These are phyloP conservation scores for Cutaneotrichosporon arboriforme DNA, from an alignment of 1,284 basidiomycete genomes.

Conservation along the genomic window DNA sequence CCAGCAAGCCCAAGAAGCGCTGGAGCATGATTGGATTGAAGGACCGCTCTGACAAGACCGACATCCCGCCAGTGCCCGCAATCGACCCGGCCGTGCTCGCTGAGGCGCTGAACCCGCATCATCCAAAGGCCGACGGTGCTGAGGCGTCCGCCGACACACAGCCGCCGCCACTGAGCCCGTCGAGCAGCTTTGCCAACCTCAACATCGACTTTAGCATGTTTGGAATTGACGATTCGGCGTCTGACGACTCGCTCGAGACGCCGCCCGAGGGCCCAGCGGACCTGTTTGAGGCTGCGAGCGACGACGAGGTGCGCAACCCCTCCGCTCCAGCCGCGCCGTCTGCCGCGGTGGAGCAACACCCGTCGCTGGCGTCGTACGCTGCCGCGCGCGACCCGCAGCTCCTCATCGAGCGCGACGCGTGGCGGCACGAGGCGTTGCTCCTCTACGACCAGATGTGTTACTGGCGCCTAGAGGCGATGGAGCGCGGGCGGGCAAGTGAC, in stretches of 20 bases:
- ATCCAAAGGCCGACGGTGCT: too few relatives aligned
- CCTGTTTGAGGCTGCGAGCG: too few relatives aligned
- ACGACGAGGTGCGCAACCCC: too few relatives aligned
- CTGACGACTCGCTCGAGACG: too few relatives aligned
- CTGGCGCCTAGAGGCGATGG: slow-evolving; percentile 1
- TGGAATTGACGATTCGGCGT: background rate
- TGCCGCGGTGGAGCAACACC: too few relatives aligned
- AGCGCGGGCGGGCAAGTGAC: slow-evolving; percentile 1
- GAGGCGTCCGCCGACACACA: too few relatives aligned
- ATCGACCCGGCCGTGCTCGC: background rate
- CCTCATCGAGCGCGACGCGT: background rate
- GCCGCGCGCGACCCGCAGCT: background rate
- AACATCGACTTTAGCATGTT: slow-evolving; percentile 1
- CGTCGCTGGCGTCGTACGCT: too few relatives aligned
- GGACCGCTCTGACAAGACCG: background rate
- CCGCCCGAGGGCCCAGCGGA: too few relatives aligned
- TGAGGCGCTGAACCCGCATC: background rate
- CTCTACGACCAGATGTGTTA: slow-evolving; percentile 2
- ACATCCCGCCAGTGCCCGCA: too few relatives aligned
- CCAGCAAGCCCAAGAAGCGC: background rate
- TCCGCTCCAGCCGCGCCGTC: too few relatives aligned
- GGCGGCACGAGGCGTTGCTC: slow-evolving; percentile 1
- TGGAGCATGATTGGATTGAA: background rate
- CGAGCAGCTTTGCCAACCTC: background rate
- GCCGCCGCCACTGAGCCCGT: background rate